phyloP scores from a whole-genome alignment of 2,329 filamentous ascomycete species.

The Trichoderma arundinaceum region DNA sequence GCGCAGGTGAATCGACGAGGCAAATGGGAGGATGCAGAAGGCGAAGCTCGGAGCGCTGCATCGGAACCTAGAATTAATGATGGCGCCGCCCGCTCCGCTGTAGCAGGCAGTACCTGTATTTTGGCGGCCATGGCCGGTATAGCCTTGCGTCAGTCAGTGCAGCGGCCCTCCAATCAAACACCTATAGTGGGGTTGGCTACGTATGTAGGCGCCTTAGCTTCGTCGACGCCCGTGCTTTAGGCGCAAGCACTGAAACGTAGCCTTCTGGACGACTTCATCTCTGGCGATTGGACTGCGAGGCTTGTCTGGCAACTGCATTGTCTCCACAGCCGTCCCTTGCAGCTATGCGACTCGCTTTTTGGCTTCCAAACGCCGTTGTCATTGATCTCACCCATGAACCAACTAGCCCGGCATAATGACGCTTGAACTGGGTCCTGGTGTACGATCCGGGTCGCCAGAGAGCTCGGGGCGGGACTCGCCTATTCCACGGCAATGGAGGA shows the following conservation, averaged over 20 bases:
- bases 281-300: constrained; percentile 14
- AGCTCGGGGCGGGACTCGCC: constrained; percentile 84
- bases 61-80: constrained; percentile 4
- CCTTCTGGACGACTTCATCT: constrained; percentile 27
- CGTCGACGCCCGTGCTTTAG: background rate
- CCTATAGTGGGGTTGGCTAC: constrained; percentile 26
- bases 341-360: constrained; percentile 28
- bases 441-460: constrained; percentile 72
- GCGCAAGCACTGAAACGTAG: constrained; percentile 32
- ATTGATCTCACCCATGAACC: constrained; percentile 28
- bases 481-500: constrained; percentile 75
- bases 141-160: constrained; percentile 21
- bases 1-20: background rate
- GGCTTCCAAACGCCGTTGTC: constrained; percentile 15
- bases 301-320: constrained; percentile 14
- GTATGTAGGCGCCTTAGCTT: constrained; percentile 12
- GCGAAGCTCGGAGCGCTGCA: background rate
- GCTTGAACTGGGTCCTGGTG: constrained; percentile 63
- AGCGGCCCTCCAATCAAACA: constrained; percentile 15
- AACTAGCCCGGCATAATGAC: constrained; percentile 57
- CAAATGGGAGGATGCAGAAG: constrained; percentile 6
- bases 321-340: constrained; percentile 6
- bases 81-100: constrained; percentile 6
- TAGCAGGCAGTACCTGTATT: constrained; percentile 9
- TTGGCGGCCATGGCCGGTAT: constrained; percentile 2